Percentiles rank a stretch among this genome's conserved stretches.
phyloP scores from a whole-genome alignment of 2,329 filamentous ascomycete genomes.

The Chaetothyriales sp. region DNA sequence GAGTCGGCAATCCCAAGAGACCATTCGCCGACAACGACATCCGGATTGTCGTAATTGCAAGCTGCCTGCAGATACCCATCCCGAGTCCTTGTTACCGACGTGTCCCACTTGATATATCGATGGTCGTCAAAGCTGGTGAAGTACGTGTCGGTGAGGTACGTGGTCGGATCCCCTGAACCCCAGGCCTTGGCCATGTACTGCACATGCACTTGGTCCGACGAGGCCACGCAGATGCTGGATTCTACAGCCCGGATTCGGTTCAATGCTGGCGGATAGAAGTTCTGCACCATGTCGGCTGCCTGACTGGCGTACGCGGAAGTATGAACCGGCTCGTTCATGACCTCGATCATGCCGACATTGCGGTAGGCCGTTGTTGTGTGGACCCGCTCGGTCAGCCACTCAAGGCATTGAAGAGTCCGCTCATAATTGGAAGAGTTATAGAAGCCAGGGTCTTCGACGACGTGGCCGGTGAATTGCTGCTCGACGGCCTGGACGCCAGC shows the following conservation, averaged over 20 bases:
- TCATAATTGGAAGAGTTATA: slow-evolving; percentile 43
- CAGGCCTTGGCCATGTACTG: slow-evolving; percentile 39
- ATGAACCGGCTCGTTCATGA: slow-evolving; percentile 45
- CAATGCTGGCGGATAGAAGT: slow-evolving; percentile 8
- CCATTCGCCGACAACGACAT: slow-evolving; percentile 45
- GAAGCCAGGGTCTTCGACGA: slow-evolving; percentile 32
- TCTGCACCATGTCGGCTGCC: background rate
- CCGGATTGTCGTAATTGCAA: slow-evolving; percentile 34
- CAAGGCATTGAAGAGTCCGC: slow-evolving; percentile 40
- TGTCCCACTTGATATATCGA: slow-evolving; percentile 41
- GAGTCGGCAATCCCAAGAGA: slow-evolving; percentile 37
- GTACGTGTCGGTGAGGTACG: slow-evolving; percentile 29
- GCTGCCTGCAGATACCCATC: slow-evolving; percentile 36
- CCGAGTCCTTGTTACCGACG: slow-evolving; percentile 28
- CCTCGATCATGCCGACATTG: slow-evolving; percentile 44
- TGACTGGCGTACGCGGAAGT: slow-evolving; percentile 14
- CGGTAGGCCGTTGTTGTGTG: slow-evolving; percentile 33
- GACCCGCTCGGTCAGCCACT: slow-evolving; percentile 39
- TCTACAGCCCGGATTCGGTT: slow-evolving; percentile 37
- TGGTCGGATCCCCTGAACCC: slow-evolving; percentile 40
- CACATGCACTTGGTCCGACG: slow-evolving; percentile 37
- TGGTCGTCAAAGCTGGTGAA: slow-evolving; percentile 43
- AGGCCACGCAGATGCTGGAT: slow-evolving; percentile 26
- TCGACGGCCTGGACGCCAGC: slow-evolving; percentile 36
- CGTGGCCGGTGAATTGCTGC: slow-evolving; percentile 32